A percentile compares a stretch with the other conserved stretches of the same genome.
Conservation (phyloP, 140 eudicot genomes). For the Oenanthe javanica region DNA sequence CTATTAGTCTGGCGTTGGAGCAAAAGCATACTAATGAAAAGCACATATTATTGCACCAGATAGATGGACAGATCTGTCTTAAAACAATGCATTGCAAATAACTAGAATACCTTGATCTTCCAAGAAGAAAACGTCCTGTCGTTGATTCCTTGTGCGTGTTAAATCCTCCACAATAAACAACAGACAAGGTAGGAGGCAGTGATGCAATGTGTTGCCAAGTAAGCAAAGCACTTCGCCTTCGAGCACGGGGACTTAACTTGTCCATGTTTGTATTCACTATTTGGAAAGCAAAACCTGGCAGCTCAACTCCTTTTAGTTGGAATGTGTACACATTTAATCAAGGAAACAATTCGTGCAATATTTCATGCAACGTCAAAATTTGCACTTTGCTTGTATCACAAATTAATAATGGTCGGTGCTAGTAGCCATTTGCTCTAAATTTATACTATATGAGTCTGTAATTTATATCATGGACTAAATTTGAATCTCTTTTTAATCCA, state of each 20-base stretch:
- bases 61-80: background rate
- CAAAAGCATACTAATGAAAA: background rate
- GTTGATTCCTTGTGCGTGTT: constrained; percentile 97
- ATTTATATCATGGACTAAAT: background rate
- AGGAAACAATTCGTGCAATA: constrained; percentile 28
- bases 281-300: constrained; percentile 93
- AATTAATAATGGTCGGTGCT: background rate
- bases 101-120: constrained; percentile 7
- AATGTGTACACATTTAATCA: constrained; percentile 82
- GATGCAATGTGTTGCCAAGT: constrained; percentile 99
- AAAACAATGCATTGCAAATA: background rate
- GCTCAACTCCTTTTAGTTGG: constrained; percentile 88
- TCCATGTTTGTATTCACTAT: constrained; percentile 96
- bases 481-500: background rate
- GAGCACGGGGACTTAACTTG: constrained; percentile 92
- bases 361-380: background rate
- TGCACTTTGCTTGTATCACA: background rate
- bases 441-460: background rate
- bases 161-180: constrained; percentile 94
- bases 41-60: background rate
- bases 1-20: background rate
- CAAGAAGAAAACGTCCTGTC: constrained; percentile 40
- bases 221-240: constrained; percentile 93
- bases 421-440: background rate
- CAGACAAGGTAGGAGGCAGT: constrained; percentile 93